These are phyloP conservation scores for Collybia mongolica DNA, from an alignment of 768 basidiomycete genomes.

Conservation along the genomic window DNA sequence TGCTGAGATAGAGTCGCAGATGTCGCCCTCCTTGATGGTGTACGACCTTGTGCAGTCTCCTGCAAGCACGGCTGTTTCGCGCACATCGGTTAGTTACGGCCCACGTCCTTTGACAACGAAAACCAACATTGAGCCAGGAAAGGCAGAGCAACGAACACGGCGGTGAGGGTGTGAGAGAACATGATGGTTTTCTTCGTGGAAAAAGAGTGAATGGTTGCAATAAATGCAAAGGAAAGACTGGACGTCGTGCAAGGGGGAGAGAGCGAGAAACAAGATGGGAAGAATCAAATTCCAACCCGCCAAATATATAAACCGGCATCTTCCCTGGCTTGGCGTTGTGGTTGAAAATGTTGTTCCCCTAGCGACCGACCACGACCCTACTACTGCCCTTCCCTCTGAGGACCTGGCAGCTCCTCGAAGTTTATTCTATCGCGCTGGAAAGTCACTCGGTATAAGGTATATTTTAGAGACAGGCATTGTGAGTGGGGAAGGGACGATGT, in stretches of 20 bases:
- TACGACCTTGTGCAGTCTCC: slow-evolving; percentile 57
- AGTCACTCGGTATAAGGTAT: no score
- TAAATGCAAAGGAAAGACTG: slow-evolving; percentile 19
- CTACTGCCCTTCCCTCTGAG: no score
- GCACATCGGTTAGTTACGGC: slow-evolving; percentile 1
- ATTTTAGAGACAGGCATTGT: no score
- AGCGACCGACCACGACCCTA: slow-evolving; percentile 3
- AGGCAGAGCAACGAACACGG: slow-evolving; percentile 44
- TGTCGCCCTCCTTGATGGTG: slow-evolving; percentile 55
- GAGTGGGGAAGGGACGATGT: no score
- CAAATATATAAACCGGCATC: slow-evolving; percentile 18
- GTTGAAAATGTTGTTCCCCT: slow-evolving; percentile 7
- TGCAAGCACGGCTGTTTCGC: slow-evolving; percentile 28
- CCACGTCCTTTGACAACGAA: not conserved
- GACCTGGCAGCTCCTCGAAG: no score
- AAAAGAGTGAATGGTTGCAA: slow-evolving; percentile 19
- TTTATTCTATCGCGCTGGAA: no score
- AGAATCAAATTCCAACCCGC: not conserved
- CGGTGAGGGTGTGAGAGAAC: slow-evolving; percentile 24
- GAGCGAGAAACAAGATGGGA: slow-evolving; percentile 3
- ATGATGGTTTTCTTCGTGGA: slow-evolving; percentile 10
- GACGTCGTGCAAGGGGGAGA: slow-evolving; percentile 9
- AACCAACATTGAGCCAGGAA: slow-evolving; percentile 43
- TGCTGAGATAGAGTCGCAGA: slow-evolving; percentile 68
- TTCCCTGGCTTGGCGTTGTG: slow-evolving; percentile 5